Evolutionary conservation across 148 eudicot genomes (phyloP).

Genomic region (Cornus kousa): DNA sequence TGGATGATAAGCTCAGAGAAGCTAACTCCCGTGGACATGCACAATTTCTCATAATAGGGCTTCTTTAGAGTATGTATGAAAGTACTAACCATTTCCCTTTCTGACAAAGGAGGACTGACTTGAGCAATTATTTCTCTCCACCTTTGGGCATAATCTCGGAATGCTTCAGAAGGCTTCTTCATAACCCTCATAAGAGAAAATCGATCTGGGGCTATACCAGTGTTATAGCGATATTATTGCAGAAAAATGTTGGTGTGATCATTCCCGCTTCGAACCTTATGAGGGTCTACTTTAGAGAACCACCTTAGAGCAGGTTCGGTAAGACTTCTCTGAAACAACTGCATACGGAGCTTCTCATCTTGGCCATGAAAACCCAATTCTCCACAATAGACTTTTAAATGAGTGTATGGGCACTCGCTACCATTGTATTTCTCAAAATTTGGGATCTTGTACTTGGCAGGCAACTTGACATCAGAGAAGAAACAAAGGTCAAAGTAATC

Average conservation of each 20-base stretch:
- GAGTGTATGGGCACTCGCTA: not conserved
- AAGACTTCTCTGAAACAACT: not conserved
- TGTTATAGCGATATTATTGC: not conserved
- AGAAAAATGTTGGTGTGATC: not conserved
- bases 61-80: not conserved
- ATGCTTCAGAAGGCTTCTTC: too few species aligned
- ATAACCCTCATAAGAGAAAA: too few species aligned
- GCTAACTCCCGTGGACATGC: too few species aligned
- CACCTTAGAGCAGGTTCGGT: not conserved
- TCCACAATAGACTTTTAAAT: too few species aligned
- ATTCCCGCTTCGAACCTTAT: not conserved
- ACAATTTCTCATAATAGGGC: too few species aligned
- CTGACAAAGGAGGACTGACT: too few species aligned
- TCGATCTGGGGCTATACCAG: too few species aligned
- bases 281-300: not conserved
- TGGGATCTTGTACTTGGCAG: not conserved
- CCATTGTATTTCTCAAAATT: not conserved
- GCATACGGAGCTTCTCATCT: too few species aligned
- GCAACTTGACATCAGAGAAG: not conserved
- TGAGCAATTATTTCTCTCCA: too few species aligned
- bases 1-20: too few species aligned
- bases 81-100: not conserved
- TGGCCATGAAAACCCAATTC: too few species aligned
- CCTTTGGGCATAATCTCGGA: too few species aligned
- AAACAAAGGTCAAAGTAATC: not conserved